Percentiles rank a stretch among this genome's conserved stretches.
phyloP scores from a whole-genome alignment of 2,329 filamentous ascomycete species.

The Fonsecaea nubica region DNA sequence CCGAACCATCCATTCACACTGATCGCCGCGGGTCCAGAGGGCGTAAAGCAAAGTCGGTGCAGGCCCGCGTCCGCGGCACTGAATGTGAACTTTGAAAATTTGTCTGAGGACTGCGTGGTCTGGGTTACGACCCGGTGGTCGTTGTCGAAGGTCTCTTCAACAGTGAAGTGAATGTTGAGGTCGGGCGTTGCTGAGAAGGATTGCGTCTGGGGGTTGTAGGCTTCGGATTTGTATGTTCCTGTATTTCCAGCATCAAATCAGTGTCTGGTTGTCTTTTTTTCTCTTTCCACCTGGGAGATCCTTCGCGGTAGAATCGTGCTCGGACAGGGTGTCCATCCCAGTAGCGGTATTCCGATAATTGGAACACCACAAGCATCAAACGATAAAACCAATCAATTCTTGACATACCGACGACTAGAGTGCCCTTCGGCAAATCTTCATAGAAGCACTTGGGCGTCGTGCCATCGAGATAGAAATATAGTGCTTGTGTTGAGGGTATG shows the following conservation, averaged over 20 bases:
- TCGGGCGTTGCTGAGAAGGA: constrained; percentile 75
- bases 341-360: not conserved
- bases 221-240: constrained; percentile 86
- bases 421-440: constrained; percentile 97
- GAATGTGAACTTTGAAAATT: constrained; percentile 90
- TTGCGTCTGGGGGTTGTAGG: constrained; percentile 74
- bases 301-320: not conserved
- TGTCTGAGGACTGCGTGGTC: constrained; percentile 73
- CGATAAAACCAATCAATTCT: not conserved
- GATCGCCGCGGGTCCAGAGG: constrained; percentile 72
- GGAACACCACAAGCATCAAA: not conserved
- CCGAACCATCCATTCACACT: constrained; percentile 75
- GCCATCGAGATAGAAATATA: constrained; percentile 96
- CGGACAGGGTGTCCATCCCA: not conserved
- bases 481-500: constrained; percentile 72
- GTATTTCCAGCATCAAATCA: constrained; percentile 18
- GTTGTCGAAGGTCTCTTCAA: constrained; percentile 96
- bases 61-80: constrained; percentile 92
- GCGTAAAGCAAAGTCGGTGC: constrained; percentile 93
- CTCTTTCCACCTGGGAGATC: not conserved
- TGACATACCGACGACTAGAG: constrained; percentile 80
- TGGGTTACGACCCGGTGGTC: constrained; percentile 84
- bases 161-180: constrained; percentile 85
- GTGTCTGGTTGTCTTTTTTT: not conserved
- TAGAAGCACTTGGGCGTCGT: constrained; percentile 91